Base-by-base conservation (phyloP, 352 stramenopile species). In the Poterioochromonas sp. region DNA sequence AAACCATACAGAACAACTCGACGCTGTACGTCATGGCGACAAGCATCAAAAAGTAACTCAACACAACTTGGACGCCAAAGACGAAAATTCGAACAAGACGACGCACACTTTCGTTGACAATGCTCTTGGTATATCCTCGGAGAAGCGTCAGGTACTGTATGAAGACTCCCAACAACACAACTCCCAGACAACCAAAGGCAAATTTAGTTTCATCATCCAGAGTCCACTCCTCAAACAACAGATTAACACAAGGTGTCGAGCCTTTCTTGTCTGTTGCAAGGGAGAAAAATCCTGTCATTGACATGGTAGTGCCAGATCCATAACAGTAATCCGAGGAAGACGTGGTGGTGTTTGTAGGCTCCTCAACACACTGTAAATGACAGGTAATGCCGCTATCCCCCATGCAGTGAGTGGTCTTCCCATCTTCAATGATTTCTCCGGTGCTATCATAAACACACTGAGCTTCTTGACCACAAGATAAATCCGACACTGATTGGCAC, bases 1-100 rank as follows among this genome's bases (percentile, higher is more conserved):
- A 54, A 15, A 74, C 43, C 65, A 74, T 74, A 20, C 12, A n/a
- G n/a, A 74, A 74, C 2, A 74, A 26, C 40, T 74, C 65, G 0
- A 37, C 12, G 20, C 3, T 40, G 40, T 74, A 74, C 1, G 65
- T 74, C 65, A 74, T 74, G 3, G 65, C 65, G n/a, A 51, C 37
- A 1, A 74, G 29, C 65, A 74, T 74, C 18, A 54, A 8, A 3
- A 74, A 58, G 29, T 74, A 74, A 3, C 65, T n/a, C 37, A 74
- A 15, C 5, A 12, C 32, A 22, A 39, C 29, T 8, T 74, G 39
- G 2, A 54, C 37, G 1, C 29, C 62, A 49, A 35, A 29, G 20
- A 71, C 1, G 5, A 71, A 26, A n/a, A 49, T 29, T 8, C 12
- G 11, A 8, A 49, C 15, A 22, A 47, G 2, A 1, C 5, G 15